A percentile compares a stretch with the other conserved stretches of the same genome.
These are phyloP conservation scores for Aspergillus carbonarius DNA, from an alignment of 2,329 filamentous ascomycete genomes.

Conservation along the genomic window DNA sequence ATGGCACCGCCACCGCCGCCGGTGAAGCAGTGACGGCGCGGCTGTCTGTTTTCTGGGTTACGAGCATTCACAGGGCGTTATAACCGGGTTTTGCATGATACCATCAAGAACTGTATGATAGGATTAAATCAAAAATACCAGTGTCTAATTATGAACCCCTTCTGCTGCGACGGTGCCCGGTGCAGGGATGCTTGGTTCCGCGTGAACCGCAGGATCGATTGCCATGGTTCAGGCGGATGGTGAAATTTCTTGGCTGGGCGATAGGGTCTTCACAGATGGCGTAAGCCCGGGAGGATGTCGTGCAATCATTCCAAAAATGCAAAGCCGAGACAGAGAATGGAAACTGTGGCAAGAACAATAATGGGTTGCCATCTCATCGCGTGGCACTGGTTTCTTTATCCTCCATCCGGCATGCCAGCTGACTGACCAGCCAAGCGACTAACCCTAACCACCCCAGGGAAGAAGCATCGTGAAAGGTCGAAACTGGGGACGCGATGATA, in stretches of 20 bases:
- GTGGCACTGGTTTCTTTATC: background rate
- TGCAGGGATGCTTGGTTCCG: background rate
- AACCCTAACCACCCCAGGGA: background rate
- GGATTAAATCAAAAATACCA: conserved; percentile 1
- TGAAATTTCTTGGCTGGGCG: background rate
- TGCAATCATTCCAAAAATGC: background rate
- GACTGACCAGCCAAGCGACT: background rate
- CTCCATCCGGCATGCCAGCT: background rate
- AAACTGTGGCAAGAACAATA: background rate
- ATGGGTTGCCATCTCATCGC: background rate
- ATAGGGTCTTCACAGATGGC: background rate
- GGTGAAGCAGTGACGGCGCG: conserved; percentile 18
- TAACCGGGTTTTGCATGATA: conserved; percentile 22
- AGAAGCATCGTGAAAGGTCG: background rate
- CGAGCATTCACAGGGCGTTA: conserved; percentile 2
- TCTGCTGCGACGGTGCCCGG: background rate
- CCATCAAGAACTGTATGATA: conserved; percentile 21
- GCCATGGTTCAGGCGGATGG: conserved; percentile 5
- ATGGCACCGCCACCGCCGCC: conserved; percentile 46
- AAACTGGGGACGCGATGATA: background rate
- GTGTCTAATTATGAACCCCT: background rate
- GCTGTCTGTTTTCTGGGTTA: conserved; percentile 4
- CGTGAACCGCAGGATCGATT: background rate
- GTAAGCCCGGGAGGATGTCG: conserved; percentile 1
- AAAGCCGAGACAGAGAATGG: background rate